Conservation (phyloP, 257 asterid genomes). For the Orobanche coerulescens region DNA sequence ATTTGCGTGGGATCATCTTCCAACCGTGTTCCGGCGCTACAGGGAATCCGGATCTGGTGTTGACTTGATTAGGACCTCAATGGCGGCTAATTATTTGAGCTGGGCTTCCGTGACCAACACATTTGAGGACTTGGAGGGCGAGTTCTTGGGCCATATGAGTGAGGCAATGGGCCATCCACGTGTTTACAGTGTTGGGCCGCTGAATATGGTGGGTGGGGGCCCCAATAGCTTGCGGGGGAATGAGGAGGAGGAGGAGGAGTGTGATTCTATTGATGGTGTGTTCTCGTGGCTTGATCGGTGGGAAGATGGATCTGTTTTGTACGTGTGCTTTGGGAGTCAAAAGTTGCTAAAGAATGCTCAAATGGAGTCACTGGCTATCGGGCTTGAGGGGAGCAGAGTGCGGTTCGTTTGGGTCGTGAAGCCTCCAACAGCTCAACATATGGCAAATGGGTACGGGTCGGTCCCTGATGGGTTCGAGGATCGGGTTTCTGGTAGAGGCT, state of each 20-base stretch:
- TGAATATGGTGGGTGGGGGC: constrained; percentile 30
- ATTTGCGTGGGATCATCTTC: constrained; percentile 35
- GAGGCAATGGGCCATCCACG: constrained; percentile 35
- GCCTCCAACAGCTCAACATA: constrained; percentile 37
- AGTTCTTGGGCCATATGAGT: constrained; percentile 32
- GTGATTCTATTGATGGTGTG: neutral
- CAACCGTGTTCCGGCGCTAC: constrained; percentile 41
- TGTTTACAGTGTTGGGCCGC: constrained; percentile 48
- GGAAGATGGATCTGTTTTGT: constrained; percentile 46
- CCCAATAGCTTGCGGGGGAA: constrained; percentile 19
- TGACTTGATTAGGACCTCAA: constrained; percentile 27
- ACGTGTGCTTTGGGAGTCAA: constrained; percentile 74
- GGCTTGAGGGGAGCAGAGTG: constrained; percentile 52
- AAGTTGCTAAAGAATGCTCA: constrained; percentile 45
- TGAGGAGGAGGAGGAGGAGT: neutral
- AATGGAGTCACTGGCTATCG: constrained; percentile 51
- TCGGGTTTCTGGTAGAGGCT: constrained; percentile 38
- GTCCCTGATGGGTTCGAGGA: constrained; percentile 44
- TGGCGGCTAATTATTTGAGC: constrained; percentile 38
- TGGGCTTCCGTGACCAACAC: constrained; percentile 42
- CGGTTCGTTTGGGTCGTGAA: constrained; percentile 53
- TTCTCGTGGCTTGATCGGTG: constrained; percentile 28
- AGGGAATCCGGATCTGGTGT: constrained; percentile 25
- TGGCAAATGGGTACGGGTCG: constrained; percentile 40
- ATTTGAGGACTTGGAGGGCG: constrained; percentile 43